Evolutionary conservation across 1,284 basidiomycete genomes (phyloP).

Genomic region (Taiwanofungus camphoratus): DNA sequence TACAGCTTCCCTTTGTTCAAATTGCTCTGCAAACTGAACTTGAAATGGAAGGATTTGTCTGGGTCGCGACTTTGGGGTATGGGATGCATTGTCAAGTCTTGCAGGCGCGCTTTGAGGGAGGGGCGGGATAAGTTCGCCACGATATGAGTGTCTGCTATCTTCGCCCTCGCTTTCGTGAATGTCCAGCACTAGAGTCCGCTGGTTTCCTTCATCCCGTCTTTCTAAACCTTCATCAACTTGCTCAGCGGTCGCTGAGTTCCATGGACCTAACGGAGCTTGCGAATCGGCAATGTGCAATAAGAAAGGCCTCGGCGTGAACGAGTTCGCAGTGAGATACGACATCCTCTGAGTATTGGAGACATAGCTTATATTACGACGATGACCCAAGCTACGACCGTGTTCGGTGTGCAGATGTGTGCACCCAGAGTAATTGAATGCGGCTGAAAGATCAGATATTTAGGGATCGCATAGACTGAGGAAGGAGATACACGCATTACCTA

Average conservation of each 20-base stretch:
- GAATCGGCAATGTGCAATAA: constrained; percentile 5
- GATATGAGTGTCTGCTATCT: too few species aligned
- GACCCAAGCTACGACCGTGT: background rate
- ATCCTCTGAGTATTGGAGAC: background rate
- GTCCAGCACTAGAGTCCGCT: too few species aligned
- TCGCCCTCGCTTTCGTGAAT: too few species aligned
- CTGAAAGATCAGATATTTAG: constrained; percentile 2
- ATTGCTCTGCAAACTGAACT: constrained; percentile 15
- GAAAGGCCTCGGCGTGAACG: constrained; percentile 6
- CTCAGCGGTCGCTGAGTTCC: too few species aligned
- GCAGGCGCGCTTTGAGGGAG: constrained; percentile 10
- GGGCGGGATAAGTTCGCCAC: too few species aligned
- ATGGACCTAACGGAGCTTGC: background rate
- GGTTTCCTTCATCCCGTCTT: too few species aligned
- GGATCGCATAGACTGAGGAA: background rate
- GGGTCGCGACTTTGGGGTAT: background rate
- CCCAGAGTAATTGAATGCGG: constrained; percentile 13
- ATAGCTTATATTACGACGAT: background rate
- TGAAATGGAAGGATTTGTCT: constrained; percentile 21
- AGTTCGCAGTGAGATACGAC: constrained; percentile 1
- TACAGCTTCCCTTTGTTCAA: constrained; percentile 10
- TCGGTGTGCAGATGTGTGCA: background rate
- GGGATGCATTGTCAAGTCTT: background rate
- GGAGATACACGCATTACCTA: constrained; percentile 24
- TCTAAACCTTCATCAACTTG: too few species aligned